Base-by-base conservation (phyloP, 768 basidiomycete species). In the Boletus tylopilopsis region DNA sequence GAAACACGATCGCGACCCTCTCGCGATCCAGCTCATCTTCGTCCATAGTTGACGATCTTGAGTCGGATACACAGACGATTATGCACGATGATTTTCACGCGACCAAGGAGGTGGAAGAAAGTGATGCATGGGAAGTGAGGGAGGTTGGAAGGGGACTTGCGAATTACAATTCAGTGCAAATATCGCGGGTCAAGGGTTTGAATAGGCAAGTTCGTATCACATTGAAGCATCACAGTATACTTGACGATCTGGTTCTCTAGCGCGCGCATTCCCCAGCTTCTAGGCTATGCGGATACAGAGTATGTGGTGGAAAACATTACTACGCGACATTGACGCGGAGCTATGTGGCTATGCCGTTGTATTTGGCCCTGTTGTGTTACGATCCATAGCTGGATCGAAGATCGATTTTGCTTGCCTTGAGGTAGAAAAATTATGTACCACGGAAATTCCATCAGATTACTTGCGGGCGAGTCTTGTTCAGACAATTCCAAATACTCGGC, bases 271-370 rank as follows among this genome's bases (percentile, higher is more conserved):
- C 73, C 85, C 9, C 80, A 84, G 51, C 60, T 94, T 6, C 68
- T 99, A 41, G 95, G 94, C 3, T 98, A 99, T 67, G 90, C 89
- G 13, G 96, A 99, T 64, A 89, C 91, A 23, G 96, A 98, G 66
- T 90, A 98, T 71, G 94, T 98, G 41, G 94, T 95, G 6, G 96
- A 98, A 63, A 91, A 94, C 61, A 85, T 96, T 60, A 92, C 90
- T 3, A 87, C 95, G 45, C 77, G 85, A n/a, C n/a, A n/a, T n/a
- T n/a, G n/a, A 45, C 3, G 16, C 11, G 33, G 19, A 40, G 33
- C 21, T 27, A 64, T 59, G 75, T 78, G 76, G 77, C 76, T 71
- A 71, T 78, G 75, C 59, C 49, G 50, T 56, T 62, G 4, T 75
- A 63, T 76, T 66, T 66, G 56, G 39, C 34, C 11, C 39, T 60